phyloP scores from a whole-genome alignment of 257 asterid species.

The Cinchona pubescens region DNA sequence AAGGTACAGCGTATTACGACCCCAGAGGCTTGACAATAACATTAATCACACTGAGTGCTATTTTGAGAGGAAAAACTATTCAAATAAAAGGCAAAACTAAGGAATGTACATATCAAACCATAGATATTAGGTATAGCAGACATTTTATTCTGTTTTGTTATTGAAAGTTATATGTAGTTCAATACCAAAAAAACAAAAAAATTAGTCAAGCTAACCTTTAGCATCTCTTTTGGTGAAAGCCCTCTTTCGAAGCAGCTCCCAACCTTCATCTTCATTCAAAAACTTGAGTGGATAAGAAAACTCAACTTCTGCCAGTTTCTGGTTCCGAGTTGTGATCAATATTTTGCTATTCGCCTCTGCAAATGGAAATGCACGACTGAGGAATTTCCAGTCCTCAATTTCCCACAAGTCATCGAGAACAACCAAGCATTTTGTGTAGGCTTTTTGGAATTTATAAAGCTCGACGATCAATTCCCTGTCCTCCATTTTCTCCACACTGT shows the following conservation, averaged over 20 bases:
- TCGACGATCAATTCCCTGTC: neutral
- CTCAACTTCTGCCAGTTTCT: neutral
- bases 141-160: no score
- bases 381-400: neutral
- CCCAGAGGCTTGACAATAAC: no score
- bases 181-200: no score
- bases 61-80: no score
- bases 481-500: neutral
- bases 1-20: no score
- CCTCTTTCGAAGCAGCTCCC: neutral
- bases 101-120: neutral
- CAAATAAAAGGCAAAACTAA: no score
- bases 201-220: neutral
- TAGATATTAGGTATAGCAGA: no score
- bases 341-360: neutral
- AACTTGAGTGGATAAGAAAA: neutral
- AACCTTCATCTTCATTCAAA: neutral
- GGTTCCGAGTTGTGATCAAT: neutral
- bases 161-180: no score
- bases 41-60: no score
- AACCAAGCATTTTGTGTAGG: neutral
- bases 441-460: neutral
- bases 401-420: neutral
- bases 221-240: neutral
- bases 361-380: neutral